Conservation (phyloP, 768 basidiomycete genomes). For the Erythrobasidium yunnanense region DNA sequence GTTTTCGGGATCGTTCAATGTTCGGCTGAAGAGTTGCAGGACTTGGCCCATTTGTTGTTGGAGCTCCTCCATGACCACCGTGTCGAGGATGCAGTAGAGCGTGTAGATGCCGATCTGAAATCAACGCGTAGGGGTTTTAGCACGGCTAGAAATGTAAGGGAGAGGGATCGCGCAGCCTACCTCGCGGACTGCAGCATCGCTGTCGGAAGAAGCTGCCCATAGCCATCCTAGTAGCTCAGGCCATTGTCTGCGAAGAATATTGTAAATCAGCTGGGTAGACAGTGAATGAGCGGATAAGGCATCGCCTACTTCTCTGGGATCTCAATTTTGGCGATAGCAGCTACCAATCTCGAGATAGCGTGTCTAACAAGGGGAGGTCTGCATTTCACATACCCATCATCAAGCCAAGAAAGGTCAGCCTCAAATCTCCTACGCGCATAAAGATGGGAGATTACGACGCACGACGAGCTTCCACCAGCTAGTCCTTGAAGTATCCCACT, state of each 20-base stretch:
- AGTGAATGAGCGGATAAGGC: not conserved
- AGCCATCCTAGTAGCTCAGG: conserved; percentile 78
- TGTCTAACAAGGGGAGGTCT: conserved; percentile 61
- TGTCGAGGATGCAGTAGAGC: conserved; percentile 80
- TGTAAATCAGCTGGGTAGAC: not conserved
- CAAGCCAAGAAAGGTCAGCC: not conserved
- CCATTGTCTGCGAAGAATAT: conserved; percentile 50
- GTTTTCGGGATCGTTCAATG: conserved; percentile 72
- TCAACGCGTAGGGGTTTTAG: not conserved
- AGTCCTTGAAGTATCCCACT: conserved; percentile 4
- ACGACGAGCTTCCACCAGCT: not conserved
- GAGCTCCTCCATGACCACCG: conserved; percentile 56
- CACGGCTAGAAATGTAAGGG: not conserved
- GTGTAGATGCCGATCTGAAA: conserved; percentile 52
- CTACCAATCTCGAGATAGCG: conserved; percentile 80
- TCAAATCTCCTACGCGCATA: no score
- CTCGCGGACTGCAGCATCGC: conserved; percentile 68
- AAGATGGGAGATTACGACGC: no score
- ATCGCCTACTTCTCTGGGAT: conserved; percentile 51
- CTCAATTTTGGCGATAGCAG: conserved; percentile 82
- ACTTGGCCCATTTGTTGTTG: conserved; percentile 56
- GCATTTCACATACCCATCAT: conserved; percentile 39
- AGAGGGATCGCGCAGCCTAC: conserved; percentile 50
- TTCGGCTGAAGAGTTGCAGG: conserved; percentile 63
- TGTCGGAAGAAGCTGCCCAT: conserved; percentile 60